Conservation (phyloP, 139 green algal species). For the Desmodesmus armatus region DNA sequence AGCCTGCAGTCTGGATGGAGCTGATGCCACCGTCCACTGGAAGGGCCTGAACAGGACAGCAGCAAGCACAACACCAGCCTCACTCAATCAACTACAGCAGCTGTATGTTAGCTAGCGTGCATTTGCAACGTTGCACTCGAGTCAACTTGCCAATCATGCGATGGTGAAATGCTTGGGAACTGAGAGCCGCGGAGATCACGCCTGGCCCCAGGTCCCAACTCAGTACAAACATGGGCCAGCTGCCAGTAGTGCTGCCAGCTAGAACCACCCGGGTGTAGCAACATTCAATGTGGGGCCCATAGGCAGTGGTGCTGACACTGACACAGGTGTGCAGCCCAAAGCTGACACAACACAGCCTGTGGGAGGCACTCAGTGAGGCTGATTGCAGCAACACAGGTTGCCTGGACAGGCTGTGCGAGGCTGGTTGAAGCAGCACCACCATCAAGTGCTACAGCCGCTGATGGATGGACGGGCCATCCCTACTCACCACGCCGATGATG, state of each 20-base stretch:
- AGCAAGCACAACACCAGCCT: background rate
- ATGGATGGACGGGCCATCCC: background rate
- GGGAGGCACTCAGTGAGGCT: background rate
- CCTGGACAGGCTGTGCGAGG: too few relatives aligned
- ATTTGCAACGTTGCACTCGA: too few relatives aligned
- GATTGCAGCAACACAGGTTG: background rate
- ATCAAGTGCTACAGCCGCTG: background rate
- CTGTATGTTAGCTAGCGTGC: too few relatives aligned
- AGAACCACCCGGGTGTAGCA: too few relatives aligned
- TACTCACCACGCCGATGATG: background rate
- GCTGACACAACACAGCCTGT: background rate
- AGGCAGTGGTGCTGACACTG: too few relatives aligned
- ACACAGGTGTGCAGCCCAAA: background rate
- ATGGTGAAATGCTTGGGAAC: too few relatives aligned
- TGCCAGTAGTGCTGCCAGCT: too few relatives aligned
- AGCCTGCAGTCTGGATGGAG: background rate
- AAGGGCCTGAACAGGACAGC: background rate
- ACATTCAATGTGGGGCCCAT: too few relatives aligned
- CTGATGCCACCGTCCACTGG: slow-evolving; percentile 1
- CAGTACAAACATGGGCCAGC: too few relatives aligned
- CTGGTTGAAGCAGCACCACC: background rate
- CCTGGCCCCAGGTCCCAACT: too few relatives aligned
- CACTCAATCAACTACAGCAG: background rate
- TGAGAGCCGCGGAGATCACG: too few relatives aligned
- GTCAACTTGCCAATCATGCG: too few relatives aligned